These are phyloP conservation scores for Trichoderma parareesei DNA, from an alignment of 495 filamentous ascomycete species.

Conservation along the genomic window DNA sequence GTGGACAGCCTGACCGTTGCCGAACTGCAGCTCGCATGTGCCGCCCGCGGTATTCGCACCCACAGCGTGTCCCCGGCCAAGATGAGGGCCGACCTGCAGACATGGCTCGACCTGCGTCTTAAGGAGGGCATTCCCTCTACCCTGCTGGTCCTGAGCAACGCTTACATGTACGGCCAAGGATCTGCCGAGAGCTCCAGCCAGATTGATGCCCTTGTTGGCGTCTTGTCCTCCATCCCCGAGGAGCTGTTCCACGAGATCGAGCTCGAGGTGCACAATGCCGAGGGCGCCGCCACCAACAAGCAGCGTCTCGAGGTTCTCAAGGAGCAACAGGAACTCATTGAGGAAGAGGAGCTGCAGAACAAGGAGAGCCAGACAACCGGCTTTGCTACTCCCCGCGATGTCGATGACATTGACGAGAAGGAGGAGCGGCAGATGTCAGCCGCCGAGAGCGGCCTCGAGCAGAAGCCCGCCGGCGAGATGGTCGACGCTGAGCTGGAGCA, in stretches of 20 bases:
- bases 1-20: conserved; percentile 87
- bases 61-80: conserved; percentile 81
- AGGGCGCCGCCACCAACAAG: conserved; percentile 97
- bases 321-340: conserved; percentile 97
- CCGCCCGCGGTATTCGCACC: conserved; percentile 84
- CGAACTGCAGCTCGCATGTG: conserved; percentile 86
- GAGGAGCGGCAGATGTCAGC: conserved; percentile 39
- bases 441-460: conserved; percentile 28
- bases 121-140: conserved; percentile 92
- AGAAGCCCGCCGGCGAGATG: conserved; percentile 35
- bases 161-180: conserved; percentile 89
- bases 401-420: conserved; percentile 72
- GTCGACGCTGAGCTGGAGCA: conserved; percentile 35
- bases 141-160: conserved; percentile 90
- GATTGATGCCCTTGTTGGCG: conserved; percentile 86
- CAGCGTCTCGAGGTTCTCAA: conserved; percentile 98
- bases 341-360: conserved; percentile 92
- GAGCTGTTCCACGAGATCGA: conserved; percentile 99
- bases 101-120: conserved; percentile 90
- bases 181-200: conserved; percentile 79
- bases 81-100: conserved; percentile 83
- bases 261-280: conserved; percentile 92
- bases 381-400: conserved; percentile 70
- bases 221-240: conserved; percentile 90
- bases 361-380: conserved; percentile 58